A percentile compares a stretch with the other conserved stretches of the same genome.
Conservation (phyloP, 83 land plant genomes). For the Thuja plicata region DNA sequence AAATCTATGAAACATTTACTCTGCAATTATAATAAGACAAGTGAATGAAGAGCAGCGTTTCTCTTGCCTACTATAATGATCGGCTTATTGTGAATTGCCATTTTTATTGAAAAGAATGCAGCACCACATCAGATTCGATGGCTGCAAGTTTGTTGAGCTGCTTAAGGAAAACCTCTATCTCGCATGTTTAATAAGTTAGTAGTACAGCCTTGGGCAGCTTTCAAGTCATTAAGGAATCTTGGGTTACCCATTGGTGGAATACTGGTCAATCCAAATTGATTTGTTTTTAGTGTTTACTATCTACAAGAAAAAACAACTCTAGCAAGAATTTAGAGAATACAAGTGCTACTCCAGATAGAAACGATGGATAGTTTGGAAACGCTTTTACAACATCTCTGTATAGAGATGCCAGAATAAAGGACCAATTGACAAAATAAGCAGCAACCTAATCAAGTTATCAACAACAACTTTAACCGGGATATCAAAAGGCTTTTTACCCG, state of each 20-base stretch:
- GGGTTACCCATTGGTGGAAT: neutral
- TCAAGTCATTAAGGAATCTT: neutral
- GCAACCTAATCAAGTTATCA: neutral
- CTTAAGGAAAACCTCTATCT: neutral
- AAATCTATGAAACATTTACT: neutral
- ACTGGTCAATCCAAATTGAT: neutral
- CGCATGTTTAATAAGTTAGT: neutral
- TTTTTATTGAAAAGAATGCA: neutral
- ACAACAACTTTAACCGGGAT: neutral
- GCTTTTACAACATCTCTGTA: neutral
- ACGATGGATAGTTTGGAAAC: neutral
- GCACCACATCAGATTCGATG: neutral
- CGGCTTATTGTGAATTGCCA: neutral
- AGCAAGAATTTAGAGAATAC: neutral
- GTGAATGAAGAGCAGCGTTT: neutral
- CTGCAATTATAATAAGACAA: neutral
- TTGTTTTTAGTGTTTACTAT: neutral
- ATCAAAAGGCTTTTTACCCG: too few relatives aligned
- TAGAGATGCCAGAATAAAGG: neutral
- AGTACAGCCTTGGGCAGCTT: neutral
- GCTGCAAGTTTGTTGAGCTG: neutral
- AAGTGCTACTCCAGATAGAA: neutral
- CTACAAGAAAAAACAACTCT: neutral
- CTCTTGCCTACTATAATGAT: neutral
- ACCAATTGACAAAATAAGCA: neutral